These are phyloP conservation scores for Cladorrhinum sp. DNA, from an alignment of 2,329 filamentous ascomycete genomes.

Conservation along the genomic window DNA sequence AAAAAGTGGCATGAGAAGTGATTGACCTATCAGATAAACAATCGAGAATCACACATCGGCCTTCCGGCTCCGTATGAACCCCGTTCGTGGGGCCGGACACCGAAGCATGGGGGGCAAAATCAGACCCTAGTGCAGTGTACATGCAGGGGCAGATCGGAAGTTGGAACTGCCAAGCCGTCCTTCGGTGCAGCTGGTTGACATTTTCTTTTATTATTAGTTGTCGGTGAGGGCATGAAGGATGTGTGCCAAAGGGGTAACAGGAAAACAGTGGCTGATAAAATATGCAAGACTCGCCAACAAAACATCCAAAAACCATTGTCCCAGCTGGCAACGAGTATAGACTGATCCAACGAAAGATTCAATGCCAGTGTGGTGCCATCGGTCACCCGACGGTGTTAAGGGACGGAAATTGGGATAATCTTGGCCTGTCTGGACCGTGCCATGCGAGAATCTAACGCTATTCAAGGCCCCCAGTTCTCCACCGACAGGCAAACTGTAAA, in stretches of 20 bases:
- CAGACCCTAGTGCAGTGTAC: no score
- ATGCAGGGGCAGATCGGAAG: not conserved
- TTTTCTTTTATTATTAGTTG: not conserved
- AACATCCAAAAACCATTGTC: not conserved
- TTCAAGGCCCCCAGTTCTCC: not conserved
- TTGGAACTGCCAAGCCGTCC: not conserved
- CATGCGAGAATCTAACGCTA: not conserved
- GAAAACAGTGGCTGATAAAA: not conserved
- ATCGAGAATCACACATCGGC: not conserved
- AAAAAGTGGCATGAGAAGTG: not conserved
- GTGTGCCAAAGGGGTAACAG: not conserved
- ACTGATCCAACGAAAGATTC: not conserved
- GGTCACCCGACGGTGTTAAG: conserved; percentile 4
- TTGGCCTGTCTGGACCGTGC: not conserved
- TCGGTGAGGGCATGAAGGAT: not conserved
- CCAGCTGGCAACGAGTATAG: not conserved
- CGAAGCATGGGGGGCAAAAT: not conserved
- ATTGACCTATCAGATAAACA: not conserved
- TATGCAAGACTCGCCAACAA: not conserved
- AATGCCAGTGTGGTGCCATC: not conserved
- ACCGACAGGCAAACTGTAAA: not conserved
- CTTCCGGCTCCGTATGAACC: not conserved
- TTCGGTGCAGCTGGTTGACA: not conserved
- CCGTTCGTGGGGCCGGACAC: not conserved
- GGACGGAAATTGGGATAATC: conserved; percentile 2